These are phyloP conservation scores for Metschnikowia colocasiae DNA, from an alignment of 805 yeast genomes.

Conservation along the genomic window DNA sequence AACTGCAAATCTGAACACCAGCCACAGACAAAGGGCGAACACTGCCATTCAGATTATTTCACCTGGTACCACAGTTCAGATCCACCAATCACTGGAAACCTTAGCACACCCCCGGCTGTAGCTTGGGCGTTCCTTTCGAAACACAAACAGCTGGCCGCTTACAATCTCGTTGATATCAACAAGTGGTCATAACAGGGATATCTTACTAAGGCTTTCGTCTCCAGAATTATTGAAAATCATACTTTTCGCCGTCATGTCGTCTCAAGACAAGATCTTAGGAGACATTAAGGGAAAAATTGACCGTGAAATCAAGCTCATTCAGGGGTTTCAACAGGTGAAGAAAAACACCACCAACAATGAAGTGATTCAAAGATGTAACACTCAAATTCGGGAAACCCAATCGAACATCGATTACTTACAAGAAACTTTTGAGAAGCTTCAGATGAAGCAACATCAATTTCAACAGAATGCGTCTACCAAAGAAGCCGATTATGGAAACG, in stretches of 20 bases:
- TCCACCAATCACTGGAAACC: not conserved
- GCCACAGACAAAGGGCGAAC: not conserved
- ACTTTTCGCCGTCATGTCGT: constrained; percentile 9
- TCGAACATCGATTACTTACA: constrained; percentile 86
- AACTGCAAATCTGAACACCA: not conserved
- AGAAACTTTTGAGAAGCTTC: constrained; percentile 65
- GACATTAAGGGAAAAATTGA: constrained; percentile 85
- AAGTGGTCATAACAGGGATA: not conserved
- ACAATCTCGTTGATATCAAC: not conserved
- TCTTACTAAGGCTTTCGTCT: not conserved
- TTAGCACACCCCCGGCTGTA: not conserved
- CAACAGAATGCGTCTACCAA: constrained; percentile 8
- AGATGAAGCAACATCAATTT: constrained; percentile 26
- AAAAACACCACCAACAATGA: constrained; percentile 72
- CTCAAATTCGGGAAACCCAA: constrained; percentile 86
- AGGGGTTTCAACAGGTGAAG: constrained; percentile 79
- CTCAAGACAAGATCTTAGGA: constrained; percentile 35
- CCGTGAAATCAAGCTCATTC: constrained; percentile 81
- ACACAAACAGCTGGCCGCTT: constrained; percentile 2
- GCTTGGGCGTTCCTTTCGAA: not conserved
- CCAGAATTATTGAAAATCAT: not conserved
- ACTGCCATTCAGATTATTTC: not conserved
- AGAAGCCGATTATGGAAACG: constrained; percentile 6
- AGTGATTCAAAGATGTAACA: constrained; percentile 88
- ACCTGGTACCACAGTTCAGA: not conserved